These are phyloP conservation scores for Heliocybe sulcata DNA, from an alignment of 1,284 basidiomycete species.

Conservation along the genomic window DNA sequence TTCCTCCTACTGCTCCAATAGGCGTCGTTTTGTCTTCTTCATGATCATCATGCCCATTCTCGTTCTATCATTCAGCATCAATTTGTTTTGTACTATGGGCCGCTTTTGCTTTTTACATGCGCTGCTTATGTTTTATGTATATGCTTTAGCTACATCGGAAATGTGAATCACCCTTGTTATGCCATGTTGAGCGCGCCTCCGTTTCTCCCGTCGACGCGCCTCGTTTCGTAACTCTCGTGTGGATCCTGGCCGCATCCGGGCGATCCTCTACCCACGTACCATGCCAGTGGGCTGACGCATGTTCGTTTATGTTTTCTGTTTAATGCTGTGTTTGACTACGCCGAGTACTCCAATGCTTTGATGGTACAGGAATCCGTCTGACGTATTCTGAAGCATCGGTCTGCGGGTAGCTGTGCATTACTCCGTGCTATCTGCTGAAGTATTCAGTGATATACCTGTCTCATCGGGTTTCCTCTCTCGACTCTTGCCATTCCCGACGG, in stretches of 20 bases:
- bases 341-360: not conserved
- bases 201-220: not conserved
- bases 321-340: not conserved
- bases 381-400: not conserved
- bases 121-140: not conserved
- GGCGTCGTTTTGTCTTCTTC: not conserved
- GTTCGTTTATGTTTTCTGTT: not conserved
- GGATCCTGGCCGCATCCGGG: not conserved
- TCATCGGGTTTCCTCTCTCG: no score
- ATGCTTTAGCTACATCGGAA: not conserved
- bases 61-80: not conserved
- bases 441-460: no score
- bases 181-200: no score
- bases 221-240: not conserved
- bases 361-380: not conserved
- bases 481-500: no score
- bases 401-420: no score
- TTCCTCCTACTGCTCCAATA: not conserved
- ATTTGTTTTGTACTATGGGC: not conserved
- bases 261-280: not conserved
- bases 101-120: not conserved
- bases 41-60: not conserved
- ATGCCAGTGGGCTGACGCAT: not conserved
- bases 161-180: conserved; percentile 1
- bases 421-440: no score